Evolutionary conservation across 176 grass and related monocot species (phyloP), one percentile per base, ranked within the genome.

Genomic region (Raddia distichophylla): DNA sequence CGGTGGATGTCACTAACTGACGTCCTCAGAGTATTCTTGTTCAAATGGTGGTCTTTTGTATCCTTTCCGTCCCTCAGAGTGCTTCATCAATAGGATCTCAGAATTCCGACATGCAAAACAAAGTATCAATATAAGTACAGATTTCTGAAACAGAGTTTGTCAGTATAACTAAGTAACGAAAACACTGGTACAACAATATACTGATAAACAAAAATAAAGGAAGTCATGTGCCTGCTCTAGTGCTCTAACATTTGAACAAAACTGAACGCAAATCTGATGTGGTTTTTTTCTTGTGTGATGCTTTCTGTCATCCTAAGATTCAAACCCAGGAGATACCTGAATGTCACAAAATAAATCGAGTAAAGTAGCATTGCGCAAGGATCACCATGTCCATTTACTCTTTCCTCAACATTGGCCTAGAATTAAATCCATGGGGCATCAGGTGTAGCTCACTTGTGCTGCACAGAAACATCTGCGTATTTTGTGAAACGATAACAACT

Each of bases 1-100:
- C 90, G 73, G 53, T 76, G 55, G 37, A 69, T 62, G 62, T 76
- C 27, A 27, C 27, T 1, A 44, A 18, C 55, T 46, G 32, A 56
- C 45, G 69, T 77, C 84, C 54, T 87, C 84, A 54, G 85, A 85
- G 66, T 87, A 93, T 60, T 85, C 52, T 70, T 93, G 87, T 81
- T 93, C 84, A 53, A 67, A 83, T 37, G 85, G 70, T 16, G 81
- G 84, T 57, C 71, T 71, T 73, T 87, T 90, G 68, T 87, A 93
- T 64, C 74, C n/a, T n/a, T n/a, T n/a, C n/a, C n/a, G n/a, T n/a
- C n/a, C n/a, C n/a, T n/a, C n/a, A n/a, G n/a, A n/a, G n/a, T n/a
- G n/a, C n/a, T n/a, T n/a, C n/a, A n/a, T n/a, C n/a, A n/a, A n/a
- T n/a, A n/a, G n/a, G n/a, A n/a, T n/a, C n/a, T n/a, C n/a, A n/a